These are phyloP conservation scores for Datisca glomerata DNA, from an alignment of 306 rosid genomes.

Conservation along the genomic window DNA sequence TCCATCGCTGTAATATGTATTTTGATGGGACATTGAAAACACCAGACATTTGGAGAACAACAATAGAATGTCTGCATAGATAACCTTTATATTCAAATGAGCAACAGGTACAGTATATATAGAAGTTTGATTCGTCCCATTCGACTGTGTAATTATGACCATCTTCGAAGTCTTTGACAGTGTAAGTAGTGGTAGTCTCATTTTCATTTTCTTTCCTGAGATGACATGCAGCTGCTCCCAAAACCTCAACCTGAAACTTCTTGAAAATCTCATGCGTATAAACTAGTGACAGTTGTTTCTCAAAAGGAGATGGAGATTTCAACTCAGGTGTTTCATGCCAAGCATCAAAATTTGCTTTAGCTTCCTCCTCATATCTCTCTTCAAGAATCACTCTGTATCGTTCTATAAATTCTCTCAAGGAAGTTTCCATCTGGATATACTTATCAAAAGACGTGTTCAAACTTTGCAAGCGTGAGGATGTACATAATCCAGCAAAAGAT, in stretches of 20 bases:
- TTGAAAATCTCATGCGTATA: conserved; percentile 9
- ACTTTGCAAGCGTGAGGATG: conserved; percentile 9
- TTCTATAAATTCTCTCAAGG: conserved; percentile 13
- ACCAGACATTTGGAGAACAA: conserved; percentile 18
- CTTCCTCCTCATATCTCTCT: conserved; percentile 13
- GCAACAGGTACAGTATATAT: conserved; percentile 13
- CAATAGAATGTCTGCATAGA: conserved; percentile 12
- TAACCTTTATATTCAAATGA: conserved; percentile 15
- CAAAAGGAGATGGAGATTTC: conserved; percentile 19
- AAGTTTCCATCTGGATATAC: conserved; percentile 13
- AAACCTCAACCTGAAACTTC: conserved; percentile 15
- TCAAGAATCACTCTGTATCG: conserved; percentile 12
- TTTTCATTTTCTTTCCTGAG: conserved; percentile 15
- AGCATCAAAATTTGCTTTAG: conserved; percentile 16
- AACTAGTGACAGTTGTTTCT: conserved; percentile 16
- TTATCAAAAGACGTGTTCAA: conserved; percentile 13
- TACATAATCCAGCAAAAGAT: conserved; percentile 16
- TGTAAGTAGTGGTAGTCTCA: conserved; percentile 7
- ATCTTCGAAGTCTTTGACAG: conserved; percentile 16
- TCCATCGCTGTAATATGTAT: conserved; percentile 16
- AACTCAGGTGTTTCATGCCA: conserved; percentile 18
- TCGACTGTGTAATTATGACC: conserved; percentile 11
- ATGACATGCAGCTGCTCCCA: conserved; percentile 18
- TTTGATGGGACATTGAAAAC: conserved; percentile 15
- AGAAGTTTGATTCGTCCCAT: conserved; percentile 9